Evolutionary conservation across 495 filamentous ascomycete species (phyloP).

Genomic region (Tuber borchii): DNA sequence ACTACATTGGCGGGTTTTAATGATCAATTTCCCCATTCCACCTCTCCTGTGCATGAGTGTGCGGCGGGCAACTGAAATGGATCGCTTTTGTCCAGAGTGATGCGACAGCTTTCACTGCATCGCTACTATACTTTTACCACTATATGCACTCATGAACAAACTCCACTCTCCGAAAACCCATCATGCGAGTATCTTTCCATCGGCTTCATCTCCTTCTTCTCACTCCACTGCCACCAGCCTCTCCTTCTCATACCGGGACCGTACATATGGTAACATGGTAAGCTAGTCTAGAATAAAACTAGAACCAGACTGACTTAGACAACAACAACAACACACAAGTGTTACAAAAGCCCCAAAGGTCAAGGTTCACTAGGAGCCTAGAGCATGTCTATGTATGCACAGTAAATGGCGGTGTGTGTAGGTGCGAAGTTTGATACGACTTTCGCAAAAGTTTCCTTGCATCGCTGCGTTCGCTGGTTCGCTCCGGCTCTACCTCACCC

Average conservation of each 20-base stretch:
- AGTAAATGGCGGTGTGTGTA: too few species aligned
- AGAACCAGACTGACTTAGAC: background rate
- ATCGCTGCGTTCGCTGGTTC: background rate
- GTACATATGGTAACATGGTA: background rate
- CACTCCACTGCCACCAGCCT: background rate
- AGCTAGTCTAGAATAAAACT: background rate
- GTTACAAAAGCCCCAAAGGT: background rate
- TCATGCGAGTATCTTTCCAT: background rate
- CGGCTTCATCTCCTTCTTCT: background rate
- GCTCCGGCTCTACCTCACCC: too few species aligned
- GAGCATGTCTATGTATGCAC: background rate
- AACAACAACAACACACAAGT: background rate
- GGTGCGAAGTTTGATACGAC: background rate
- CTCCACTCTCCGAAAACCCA: background rate
- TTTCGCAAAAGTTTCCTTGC: background rate
- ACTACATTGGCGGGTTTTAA: too few species aligned
- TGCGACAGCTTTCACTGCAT: background rate
- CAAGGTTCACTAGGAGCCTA: background rate
- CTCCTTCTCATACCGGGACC: background rate
- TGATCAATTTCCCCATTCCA: background rate
- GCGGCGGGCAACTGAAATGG: background rate
- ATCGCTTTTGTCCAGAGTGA: constrained; percentile 1
- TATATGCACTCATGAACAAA: background rate
- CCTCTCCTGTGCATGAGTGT: background rate
- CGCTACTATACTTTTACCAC: background rate